Percentiles rank a stretch among this genome's conserved stretches.
phyloP scores from a whole-genome alignment of 1,284 basidiomycete genomes.

The Clitocybe nebularis region DNA sequence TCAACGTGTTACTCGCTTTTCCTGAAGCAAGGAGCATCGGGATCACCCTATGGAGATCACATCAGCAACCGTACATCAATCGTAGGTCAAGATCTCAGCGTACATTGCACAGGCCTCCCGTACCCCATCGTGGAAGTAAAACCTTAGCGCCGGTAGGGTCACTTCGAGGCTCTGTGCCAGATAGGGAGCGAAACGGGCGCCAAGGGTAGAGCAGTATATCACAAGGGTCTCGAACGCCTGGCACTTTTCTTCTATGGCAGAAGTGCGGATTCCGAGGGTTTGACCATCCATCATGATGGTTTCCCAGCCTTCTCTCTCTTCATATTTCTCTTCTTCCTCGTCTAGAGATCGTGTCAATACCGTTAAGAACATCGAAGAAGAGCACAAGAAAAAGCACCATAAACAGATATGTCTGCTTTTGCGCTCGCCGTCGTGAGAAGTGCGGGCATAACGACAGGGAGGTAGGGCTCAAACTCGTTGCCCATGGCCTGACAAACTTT shows the following conservation, averaged over 20 bases:
- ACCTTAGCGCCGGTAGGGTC: slow-evolving; percentile 65
- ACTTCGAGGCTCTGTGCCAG: slow-evolving; percentile 68
- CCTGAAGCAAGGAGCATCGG: slow-evolving; percentile 72
- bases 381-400: slow-evolving; percentile 39
- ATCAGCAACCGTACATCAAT: not conserved
- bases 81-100: slow-evolving; percentile 19
- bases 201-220: slow-evolving; percentile 72
- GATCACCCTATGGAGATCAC: slow-evolving; percentile 48
- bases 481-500: slow-evolving; percentile 81
- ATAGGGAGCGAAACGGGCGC: slow-evolving; percentile 69
- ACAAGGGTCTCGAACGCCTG: slow-evolving; percentile 83
- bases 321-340: slow-evolving; percentile 52
- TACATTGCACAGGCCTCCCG: slow-evolving; percentile 74
- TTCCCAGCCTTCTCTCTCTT: slow-evolving; percentile 73
- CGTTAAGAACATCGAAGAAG: slow-evolving; percentile 1
- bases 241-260: slow-evolving; percentile 82
- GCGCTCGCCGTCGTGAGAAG: slow-evolving; percentile 71
- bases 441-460: slow-evolving; percentile 78
- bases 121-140: slow-evolving; percentile 81
- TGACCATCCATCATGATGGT: slow-evolving; percentile 73
- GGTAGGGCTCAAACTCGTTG: slow-evolving; percentile 78
- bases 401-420: slow-evolving; percentile 77
- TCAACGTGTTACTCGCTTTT: slow-evolving; percentile 64
- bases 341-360: slow-evolving; percentile 22
- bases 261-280: slow-evolving; percentile 72